Base-by-base conservation (phyloP, 176 grass and related monocot genomes). In the Ampelocalamus luodianensis region DNA sequence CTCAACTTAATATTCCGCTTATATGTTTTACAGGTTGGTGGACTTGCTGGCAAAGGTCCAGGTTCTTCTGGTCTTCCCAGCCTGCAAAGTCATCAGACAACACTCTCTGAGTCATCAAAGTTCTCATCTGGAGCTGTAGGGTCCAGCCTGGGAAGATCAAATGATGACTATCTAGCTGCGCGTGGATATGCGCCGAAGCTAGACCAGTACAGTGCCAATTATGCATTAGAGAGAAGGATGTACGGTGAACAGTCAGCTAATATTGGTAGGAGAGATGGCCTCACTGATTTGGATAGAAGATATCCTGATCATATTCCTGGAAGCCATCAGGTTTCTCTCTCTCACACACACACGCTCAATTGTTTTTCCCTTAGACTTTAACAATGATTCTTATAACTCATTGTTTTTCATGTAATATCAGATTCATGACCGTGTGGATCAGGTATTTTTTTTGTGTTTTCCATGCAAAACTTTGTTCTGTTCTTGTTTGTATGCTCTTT, bases 281-380 rank as follows among this genome's bases (percentile, higher is more conserved):
- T 74, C 24, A 56, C 20, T 89, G 89, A 94, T 89, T 85, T 87
- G 65, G 83, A 82, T 51, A 86, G 89, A 61, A 94, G 92, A 91
- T 94, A 91, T 72, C 65, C 77, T 5, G 92, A 94, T 81, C 73
- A 85, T 70, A 60, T 89, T 58, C 81, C 82, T 81, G 76, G 79
- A 61, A 68, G 66, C 54, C 84, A 82, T 70, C 89, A 77, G 60
- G 51, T 82, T 4, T 83, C 36, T 79, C 61, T 36, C 45, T 51
- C 14, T 72, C 20, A 0, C 11, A 7, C 11, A 9, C 23, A 7
- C 23, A 3, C 3, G 32, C 37, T 40, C 37, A 6, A 17, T 74
- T 50, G 1, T 60, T 73, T 65, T 39, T 17, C 8, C 10, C 72
- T 72, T 80, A 22, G 14, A 39, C 58, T 79, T 67, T 71, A 14